Evolutionary conservation across 768 basidiomycete genomes (phyloP), one percentile per base, ranked within the genome.

Genomic region (Phylloporus sp.): DNA sequence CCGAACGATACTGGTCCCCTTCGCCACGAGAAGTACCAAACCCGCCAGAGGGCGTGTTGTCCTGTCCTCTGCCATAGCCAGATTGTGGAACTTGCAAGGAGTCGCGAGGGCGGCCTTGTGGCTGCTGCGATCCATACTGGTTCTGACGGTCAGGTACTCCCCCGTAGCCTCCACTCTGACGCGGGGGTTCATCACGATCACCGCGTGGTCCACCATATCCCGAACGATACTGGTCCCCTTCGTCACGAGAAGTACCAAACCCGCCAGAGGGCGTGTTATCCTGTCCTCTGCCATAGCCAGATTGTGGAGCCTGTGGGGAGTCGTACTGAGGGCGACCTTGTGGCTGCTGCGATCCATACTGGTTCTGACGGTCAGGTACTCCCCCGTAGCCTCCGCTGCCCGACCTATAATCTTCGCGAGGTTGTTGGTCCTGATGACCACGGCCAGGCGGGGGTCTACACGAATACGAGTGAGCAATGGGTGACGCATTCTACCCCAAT

Each of bases 101-200:
- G 2, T 50, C 59, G 6, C 59, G 52, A 39, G 42, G 4, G 11
- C 52, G 53, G 27, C 47, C 53, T 12, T 53, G 57, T 16, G 54
- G 29, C 11, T 51, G 49, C 13, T 49, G 44, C 18, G 31, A 6
- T 13, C 43, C 41, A n/a, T 64, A 58, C 27, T 58, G 59, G 22
- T 31, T n/a, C 34, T 40, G 27, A 38, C 50, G 60, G 4, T 55
- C 57, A 2, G 39, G 4, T 23, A 31, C 45, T 20, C 32, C 46
- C 4, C 47, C 45, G 9, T 63, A 52, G 6, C 49, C 61, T 22
- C 61, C 63, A 3, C 63, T 61, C 26, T 49, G 40, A n/a, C 49
- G 52, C 2, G 53, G 24, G 11, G 47, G 6, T 23, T 54, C 57
- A n/a, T 20, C 23, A 7, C 52, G 56, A 28, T 49, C 43, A 1